A percentile compares a stretch with the other conserved stretches of the same genome.
These are phyloP conservation scores for Macrophomina phaseolina DNA, from an alignment of 2,329 filamentous ascomycete species.

Conservation along the genomic window DNA sequence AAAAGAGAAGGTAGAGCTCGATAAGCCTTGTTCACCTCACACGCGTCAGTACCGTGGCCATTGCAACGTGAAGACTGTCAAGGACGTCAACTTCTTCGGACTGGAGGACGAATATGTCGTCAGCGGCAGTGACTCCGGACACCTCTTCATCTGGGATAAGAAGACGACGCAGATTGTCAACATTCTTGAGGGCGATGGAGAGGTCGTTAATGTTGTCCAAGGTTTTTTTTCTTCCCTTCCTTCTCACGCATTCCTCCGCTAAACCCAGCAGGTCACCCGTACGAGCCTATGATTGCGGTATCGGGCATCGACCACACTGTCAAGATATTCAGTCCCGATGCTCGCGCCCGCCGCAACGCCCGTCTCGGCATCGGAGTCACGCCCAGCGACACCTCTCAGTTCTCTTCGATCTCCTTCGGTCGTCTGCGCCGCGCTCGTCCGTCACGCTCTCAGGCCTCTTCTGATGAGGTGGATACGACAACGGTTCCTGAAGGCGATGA, in stretches of 20 bases:
- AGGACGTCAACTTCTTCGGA: slow-evolving; percentile 73
- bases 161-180: slow-evolving; percentile 67
- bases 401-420: slow-evolving; percentile 47
- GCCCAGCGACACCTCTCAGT: slow-evolving; percentile 50
- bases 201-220: slow-evolving; percentile 73
- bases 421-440: slow-evolving; percentile 29
- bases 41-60: slow-evolving; percentile 66
- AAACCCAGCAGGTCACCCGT: slow-evolving; percentile 62
- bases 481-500: slow-evolving; percentile 33
- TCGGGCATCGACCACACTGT: slow-evolving; percentile 72
- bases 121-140: slow-evolving; percentile 68
- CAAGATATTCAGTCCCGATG: slow-evolving; percentile 70
- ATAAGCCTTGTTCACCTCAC: slow-evolving; percentile 62
- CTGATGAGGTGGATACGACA: slow-evolving; percentile 29
- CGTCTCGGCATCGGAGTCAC: slow-evolving; percentile 64
- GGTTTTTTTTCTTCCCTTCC: slow-evolving; percentile 43
- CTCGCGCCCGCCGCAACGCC: slow-evolving; percentile 62
- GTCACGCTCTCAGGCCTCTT: neutral
- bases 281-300: slow-evolving; percentile 69
- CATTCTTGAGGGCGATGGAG: slow-evolving; percentile 69
- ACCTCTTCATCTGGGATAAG: slow-evolving; percentile 73
- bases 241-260: neutral
- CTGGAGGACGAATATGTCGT: slow-evolving; percentile 72
- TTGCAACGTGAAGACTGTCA: slow-evolving; percentile 71
- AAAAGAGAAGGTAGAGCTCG: slow-evolving; percentile 58